phyloP scores from a whole-genome alignment of 768 basidiomycete genomes.

The Boletus reticuloceps region DNA sequence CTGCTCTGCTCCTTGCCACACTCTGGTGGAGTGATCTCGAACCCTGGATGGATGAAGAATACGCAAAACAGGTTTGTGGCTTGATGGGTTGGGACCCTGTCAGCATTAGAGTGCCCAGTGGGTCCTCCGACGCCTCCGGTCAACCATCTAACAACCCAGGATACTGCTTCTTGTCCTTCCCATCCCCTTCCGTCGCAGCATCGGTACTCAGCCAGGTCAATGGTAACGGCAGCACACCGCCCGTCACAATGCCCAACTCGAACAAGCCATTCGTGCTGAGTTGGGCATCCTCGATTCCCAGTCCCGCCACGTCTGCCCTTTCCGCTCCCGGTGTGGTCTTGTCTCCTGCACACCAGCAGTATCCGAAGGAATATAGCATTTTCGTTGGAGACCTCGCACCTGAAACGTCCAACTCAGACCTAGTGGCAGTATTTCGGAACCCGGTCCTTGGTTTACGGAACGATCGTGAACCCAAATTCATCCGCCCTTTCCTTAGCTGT shows the following conservation, averaged over 20 bases:
- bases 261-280: constrained; percentile 76
- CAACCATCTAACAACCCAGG: constrained; percentile 81
- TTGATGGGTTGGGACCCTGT: constrained; percentile 87
- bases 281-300: constrained; percentile 58
- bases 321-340: constrained; percentile 27
- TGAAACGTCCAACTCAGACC: constrained; percentile 91
- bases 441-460: constrained; percentile 82
- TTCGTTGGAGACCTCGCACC: constrained; percentile 94
- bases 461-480: constrained; percentile 86
- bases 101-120: constrained; percentile 68
- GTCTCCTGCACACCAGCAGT: constrained; percentile 48
- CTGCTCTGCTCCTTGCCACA: constrained; percentile 49
- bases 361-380: constrained; percentile 86
- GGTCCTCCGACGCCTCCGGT: constrained; percentile 53
- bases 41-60: constrained; percentile 97
- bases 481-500: constrained; percentile 85
- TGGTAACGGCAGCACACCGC: constrained; percentile 37
- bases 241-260: constrained; percentile 83
- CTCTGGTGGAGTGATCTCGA: constrained; percentile 89
- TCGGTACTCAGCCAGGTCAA: constrained; percentile 70
- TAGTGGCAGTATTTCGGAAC: constrained; percentile 91
- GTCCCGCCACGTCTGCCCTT: constrained; percentile 31
- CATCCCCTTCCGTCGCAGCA: constrained; percentile 64
- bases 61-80: constrained; percentile 81
- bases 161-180: constrained; percentile 87